A percentile compares a stretch with the other conserved stretches of the same genome.
phyloP scores from a whole-genome alignment of 257 asterid genomes.

The Rubia yunnanensis region DNA sequence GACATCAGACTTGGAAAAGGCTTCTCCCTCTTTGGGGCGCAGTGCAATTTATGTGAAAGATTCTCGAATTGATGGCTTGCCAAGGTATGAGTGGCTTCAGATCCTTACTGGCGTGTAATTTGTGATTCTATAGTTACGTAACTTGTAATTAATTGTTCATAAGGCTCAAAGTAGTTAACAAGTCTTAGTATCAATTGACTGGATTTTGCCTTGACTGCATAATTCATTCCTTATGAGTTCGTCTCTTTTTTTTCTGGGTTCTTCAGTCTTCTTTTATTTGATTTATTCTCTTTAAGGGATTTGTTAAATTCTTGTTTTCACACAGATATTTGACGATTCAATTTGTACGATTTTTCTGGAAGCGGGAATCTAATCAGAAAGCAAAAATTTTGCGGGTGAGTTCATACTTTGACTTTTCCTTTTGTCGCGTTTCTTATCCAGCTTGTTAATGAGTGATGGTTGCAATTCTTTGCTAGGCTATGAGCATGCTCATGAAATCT shows the following conservation, averaged over 20 bases:
- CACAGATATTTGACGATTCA: conserved; percentile 87
- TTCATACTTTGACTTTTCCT: conserved; percentile 11
- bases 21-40: conserved; percentile 93
- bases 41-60: conserved; percentile 83
- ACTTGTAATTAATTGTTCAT: background rate
- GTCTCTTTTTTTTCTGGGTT: conserved; percentile 8
- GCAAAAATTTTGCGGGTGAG: conserved; percentile 96
- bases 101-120: background rate
- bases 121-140: background rate
- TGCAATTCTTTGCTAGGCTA: background rate
- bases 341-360: conserved; percentile 98
- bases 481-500: background rate
- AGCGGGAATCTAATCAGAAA: conserved; percentile 97
- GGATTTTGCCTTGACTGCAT: no score
- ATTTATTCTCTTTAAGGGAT: background rate
- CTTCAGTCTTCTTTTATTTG: conserved; percentile 12
- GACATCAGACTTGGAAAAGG: conserved; percentile 93
- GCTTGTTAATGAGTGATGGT: background rate
- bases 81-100: conserved; percentile 47
- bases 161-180: background rate
- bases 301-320: conserved; percentile 5
- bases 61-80: conserved; percentile 83
- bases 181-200: background rate
- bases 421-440: background rate
- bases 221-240: no score